Conservation (phyloP, 2,329 filamentous ascomycete species). For the Nothopassalora personata region DNA sequence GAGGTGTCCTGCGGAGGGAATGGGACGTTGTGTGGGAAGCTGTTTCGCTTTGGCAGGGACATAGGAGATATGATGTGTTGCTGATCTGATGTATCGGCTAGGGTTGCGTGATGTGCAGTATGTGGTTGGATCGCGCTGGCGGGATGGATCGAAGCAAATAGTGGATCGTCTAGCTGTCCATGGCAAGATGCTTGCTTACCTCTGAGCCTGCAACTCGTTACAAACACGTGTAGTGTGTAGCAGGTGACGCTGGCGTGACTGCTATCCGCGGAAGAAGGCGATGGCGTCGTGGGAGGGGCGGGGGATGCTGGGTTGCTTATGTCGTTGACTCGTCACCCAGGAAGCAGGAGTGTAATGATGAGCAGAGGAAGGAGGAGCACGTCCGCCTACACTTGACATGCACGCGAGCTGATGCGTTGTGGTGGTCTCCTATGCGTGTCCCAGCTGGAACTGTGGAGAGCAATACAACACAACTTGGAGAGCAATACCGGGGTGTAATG, state of each 20-base stretch:
- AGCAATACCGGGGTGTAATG: not conserved
- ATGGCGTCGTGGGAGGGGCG: not conserved
- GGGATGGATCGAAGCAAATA: not conserved
- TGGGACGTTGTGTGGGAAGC: not conserved
- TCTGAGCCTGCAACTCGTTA: not conserved
- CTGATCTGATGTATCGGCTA: not conserved
- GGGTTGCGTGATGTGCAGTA: not conserved
- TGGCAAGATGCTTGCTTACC: not conserved
- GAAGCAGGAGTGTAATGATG: not conserved
- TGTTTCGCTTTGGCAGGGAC: not conserved
- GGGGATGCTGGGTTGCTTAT: not conserved
- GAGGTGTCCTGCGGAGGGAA: not conserved
- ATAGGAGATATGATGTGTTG: not conserved
- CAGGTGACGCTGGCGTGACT: conserved; percentile 3
- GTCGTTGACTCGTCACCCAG: not conserved
- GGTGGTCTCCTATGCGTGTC: not conserved
- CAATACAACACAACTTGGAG: not conserved
- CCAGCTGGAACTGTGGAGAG: not conserved
- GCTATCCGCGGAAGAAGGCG: not conserved
- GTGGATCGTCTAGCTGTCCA: not conserved
- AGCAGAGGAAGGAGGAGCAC: not conserved
- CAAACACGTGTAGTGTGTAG: not conserved
- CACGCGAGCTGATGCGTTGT: not conserved
- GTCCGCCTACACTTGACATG: not conserved
- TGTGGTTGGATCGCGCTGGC: not conserved